phyloP scores from a whole-genome alignment of 768 basidiomycete genomes.

The Suillus fuscotomentosus region DNA sequence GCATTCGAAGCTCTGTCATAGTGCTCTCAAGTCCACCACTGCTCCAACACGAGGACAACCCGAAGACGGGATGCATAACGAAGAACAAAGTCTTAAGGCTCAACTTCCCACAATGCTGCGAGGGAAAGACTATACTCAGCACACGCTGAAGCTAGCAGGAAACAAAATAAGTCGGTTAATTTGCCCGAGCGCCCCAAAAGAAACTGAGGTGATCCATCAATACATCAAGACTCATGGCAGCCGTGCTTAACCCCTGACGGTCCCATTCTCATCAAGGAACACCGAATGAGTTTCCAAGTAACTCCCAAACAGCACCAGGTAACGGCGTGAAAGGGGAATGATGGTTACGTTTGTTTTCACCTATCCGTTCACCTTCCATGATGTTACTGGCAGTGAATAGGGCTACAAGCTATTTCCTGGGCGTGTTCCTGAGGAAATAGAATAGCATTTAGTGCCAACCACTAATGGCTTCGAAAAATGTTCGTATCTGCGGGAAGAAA shows the following conservation, averaged over 20 bases:
- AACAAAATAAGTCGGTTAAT: slow-evolving; percentile 81
- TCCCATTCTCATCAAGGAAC: slow-evolving; percentile 32
- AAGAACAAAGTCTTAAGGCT: not conserved
- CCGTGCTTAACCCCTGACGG: slow-evolving; percentile 56
- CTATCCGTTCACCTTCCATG: not conserved
- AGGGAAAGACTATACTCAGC: slow-evolving; percentile 89
- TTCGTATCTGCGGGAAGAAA: slow-evolving; percentile 53
- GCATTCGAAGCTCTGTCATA: slow-evolving; percentile 59
- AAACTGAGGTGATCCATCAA: not conserved
- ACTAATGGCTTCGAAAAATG: slow-evolving; percentile 37
- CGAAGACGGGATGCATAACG: slow-evolving; percentile 24
- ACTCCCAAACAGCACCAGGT: slow-evolving; percentile 27
- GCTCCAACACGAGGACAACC: slow-evolving; percentile 79
- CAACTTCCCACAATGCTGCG: slow-evolving; percentile 66
- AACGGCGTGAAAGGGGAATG: slow-evolving; percentile 10
- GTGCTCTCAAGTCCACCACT: slow-evolving; percentile 81
- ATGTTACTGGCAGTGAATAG: slow-evolving; percentile 14
- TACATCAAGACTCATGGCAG: slow-evolving; percentile 4
- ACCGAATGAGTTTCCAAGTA: slow-evolving; percentile 13
- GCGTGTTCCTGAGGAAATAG: slow-evolving; percentile 21
- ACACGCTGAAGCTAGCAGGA: slow-evolving; percentile 82
- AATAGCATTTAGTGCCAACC: slow-evolving; percentile 25
- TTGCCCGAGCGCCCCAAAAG: slow-evolving; percentile 33
- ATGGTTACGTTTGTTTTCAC: slow-evolving; percentile 3
- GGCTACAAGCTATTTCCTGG: slow-evolving; percentile 11